Evolutionary conservation across 176 grass and related monocot species (phyloP), one percentile per base, ranked within the genome.

Genomic region (Secale cereale): DNA sequence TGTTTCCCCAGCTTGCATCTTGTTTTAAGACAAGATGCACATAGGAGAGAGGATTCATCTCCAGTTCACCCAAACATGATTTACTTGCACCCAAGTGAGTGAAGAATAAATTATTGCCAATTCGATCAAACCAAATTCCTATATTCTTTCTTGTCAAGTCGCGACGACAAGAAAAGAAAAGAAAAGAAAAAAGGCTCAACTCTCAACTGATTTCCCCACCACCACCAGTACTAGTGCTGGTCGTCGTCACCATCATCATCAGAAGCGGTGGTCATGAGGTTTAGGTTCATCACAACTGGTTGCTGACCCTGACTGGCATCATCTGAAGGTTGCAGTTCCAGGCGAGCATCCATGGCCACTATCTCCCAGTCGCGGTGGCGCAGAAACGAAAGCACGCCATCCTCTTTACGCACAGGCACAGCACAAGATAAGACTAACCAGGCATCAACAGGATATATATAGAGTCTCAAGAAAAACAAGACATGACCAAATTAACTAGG

Each of bases 341-440:
- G 74, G 13, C 90, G 87, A 81, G 93, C 96, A 28, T 98, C 93
- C 89, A 95, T 90, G 14, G 69, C 39, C 56, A 92, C 46, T 74
- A 98, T 95, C 36, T 95, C 93, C 96, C 93, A 98, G 46, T 95
- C 87, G 32, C 86, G 89, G 70, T 98, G 91, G 48, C 85, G 84
- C 50, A 98, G 32, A 83, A 98, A 98, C 3, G 93, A 95, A 79
- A 98, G 91, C 56, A 90, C 27, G 12, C 87, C 87, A 62, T 98
- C 89, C 39, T 93, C 96, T 54, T 20, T 20, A 20, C 94, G 83
- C 65, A 82, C 6, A 43, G 12, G 40, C 4, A 27, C 4, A 27
- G 36, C 2, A 20, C 50, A 54, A 17, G 15, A 54, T 17, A 54
- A 54, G 50, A 54, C 8, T 8, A 54, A 54, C 0, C 50, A 54